Conservation (phyloP, 345 rosid genomes). For the Murraya paniculata region DNA sequence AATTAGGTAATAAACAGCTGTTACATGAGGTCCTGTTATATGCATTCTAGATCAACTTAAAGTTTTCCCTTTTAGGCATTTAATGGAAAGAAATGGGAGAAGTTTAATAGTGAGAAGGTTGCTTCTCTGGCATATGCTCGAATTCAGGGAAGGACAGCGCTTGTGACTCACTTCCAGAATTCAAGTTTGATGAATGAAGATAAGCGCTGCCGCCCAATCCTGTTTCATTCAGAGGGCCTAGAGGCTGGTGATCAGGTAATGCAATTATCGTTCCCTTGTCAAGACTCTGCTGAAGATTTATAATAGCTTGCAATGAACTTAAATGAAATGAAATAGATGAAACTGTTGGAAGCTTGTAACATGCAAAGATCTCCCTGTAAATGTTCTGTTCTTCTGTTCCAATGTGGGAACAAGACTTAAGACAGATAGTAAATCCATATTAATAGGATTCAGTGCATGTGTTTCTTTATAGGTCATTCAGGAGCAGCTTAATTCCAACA, state of each 20-base stretch:
- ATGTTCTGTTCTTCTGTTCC: background rate
- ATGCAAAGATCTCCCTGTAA: background rate
- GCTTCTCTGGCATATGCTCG: slow-evolving; percentile 86
- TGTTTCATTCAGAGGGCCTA: slow-evolving; percentile 42
- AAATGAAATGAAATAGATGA: background rate
- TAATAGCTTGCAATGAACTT: background rate
- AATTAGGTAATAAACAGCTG: background rate
- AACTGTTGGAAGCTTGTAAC: background rate
- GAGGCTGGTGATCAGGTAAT: slow-evolving; percentile 48
- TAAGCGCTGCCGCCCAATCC: slow-evolving; percentile 82
- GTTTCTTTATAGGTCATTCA: slow-evolving; percentile 25
- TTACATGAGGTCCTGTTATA: background rate
- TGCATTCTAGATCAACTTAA: background rate
- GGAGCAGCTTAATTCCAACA: slow-evolving; percentile 36
- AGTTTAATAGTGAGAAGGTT: slow-evolving; percentile 88
- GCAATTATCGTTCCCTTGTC: background rate
- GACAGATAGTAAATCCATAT: background rate
- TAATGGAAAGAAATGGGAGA: slow-evolving; percentile 90
- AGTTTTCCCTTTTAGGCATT: slow-evolving; percentile 48
- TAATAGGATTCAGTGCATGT: background rate
- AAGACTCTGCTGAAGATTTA: background rate
- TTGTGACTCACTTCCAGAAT: slow-evolving; percentile 81
- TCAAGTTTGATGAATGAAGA: slow-evolving; percentile 92
- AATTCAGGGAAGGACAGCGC: slow-evolving; percentile 77
- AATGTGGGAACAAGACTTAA: background rate